Evolutionary conservation across 768 basidiomycete genomes (phyloP).

Genomic region (Phlegmacium glaucopus): DNA sequence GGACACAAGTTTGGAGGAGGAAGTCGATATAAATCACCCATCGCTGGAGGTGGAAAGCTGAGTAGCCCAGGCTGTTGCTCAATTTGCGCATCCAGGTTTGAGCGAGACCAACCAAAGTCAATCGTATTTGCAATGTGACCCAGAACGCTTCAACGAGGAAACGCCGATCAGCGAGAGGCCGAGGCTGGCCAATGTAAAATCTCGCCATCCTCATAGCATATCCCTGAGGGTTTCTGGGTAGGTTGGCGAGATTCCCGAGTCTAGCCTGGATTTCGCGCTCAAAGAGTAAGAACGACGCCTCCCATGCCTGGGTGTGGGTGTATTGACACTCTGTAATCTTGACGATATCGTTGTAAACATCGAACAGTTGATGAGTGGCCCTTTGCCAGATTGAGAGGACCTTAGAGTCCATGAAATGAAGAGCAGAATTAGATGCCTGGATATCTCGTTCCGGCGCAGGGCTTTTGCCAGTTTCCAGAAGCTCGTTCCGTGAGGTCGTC

Average conservation of each 20-base stretch:
- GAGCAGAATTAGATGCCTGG: conserved; percentile 2
- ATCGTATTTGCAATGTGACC: conserved; percentile 49
- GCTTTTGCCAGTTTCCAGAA: conserved; percentile 4
- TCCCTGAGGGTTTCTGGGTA: conserved; percentile 40
- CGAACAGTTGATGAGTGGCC: conserved; percentile 30
- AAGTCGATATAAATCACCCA: conserved; percentile 51
- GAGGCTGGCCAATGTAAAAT: conserved; percentile 51
- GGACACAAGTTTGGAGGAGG: conserved; percentile 40
- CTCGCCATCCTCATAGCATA: conserved; percentile 51
- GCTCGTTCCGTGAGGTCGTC: too few species aligned
- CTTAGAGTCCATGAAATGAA: conserved; percentile 9
- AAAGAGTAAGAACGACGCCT: conserved; percentile 54
- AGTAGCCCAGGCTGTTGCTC: conserved; percentile 9
- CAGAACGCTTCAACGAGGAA: conserved; percentile 62
- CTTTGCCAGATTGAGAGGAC: conserved; percentile 32
- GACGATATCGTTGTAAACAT: conserved; percentile 36
- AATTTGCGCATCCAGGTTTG: conserved; percentile 34
- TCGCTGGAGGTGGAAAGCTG: conserved; percentile 23
- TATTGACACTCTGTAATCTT: conserved; percentile 45
- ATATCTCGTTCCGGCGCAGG: conserved; percentile 1
- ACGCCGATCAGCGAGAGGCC: conserved; percentile 55
- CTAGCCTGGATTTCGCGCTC: conserved; percentile 40
- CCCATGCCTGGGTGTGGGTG: conserved; percentile 57
- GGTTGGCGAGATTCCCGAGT: conserved; percentile 26
- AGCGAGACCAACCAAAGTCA: conserved; percentile 45